phyloP scores from a whole-genome alignment of 805 yeast genomes.

The Starmerella khaoyaiensis region DNA sequence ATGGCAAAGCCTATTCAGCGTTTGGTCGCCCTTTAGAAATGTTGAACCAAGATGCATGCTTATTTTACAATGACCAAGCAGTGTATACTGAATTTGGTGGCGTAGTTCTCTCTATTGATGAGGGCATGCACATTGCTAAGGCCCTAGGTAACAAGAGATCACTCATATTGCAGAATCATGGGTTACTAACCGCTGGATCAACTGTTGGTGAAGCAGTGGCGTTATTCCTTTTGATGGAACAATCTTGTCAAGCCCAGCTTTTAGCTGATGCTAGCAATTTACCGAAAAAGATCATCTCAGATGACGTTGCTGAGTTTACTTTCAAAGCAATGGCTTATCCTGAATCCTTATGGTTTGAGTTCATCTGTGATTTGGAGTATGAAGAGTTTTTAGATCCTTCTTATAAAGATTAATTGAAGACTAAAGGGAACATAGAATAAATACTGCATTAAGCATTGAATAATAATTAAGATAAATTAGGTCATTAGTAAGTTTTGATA shows the following conservation, averaged over 20 bases:
- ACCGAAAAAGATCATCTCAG: conserved; percentile 36
- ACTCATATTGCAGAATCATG: conserved; percentile 58
- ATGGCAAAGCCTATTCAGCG: conserved; percentile 52
- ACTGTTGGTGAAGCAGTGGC: conserved; percentile 67
- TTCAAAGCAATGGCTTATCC: conserved; percentile 48
- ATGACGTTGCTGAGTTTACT: conserved; percentile 59
- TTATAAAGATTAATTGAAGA: conserved; percentile 11
- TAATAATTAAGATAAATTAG: too few species aligned
- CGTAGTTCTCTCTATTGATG: conserved; percentile 53
- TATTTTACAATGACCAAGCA: conserved; percentile 49
- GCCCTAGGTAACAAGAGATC: conserved; percentile 45
- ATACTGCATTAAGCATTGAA: too few species aligned
- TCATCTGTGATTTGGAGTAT: conserved; percentile 24
- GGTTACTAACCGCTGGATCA: conserved; percentile 52
- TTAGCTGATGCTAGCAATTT: conserved; percentile 44
- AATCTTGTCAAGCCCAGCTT: conserved; percentile 50
- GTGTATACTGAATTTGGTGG: conserved; percentile 67
- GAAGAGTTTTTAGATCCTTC: conserved; percentile 14
- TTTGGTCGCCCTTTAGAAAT: conserved; percentile 59
- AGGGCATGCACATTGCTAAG: conserved; percentile 47
- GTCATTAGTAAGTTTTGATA: too few species aligned
- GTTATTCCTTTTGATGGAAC: conserved; percentile 49
- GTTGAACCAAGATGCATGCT: conserved; percentile 67
- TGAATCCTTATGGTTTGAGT: conserved; percentile 56
- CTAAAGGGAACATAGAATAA: too few species aligned